A percentile compares a stretch with the other conserved stretches of the same genome.
These are phyloP conservation scores for Serendipita sp. DNA, from an alignment of 768 basidiomycete species.

Conservation along the genomic window DNA sequence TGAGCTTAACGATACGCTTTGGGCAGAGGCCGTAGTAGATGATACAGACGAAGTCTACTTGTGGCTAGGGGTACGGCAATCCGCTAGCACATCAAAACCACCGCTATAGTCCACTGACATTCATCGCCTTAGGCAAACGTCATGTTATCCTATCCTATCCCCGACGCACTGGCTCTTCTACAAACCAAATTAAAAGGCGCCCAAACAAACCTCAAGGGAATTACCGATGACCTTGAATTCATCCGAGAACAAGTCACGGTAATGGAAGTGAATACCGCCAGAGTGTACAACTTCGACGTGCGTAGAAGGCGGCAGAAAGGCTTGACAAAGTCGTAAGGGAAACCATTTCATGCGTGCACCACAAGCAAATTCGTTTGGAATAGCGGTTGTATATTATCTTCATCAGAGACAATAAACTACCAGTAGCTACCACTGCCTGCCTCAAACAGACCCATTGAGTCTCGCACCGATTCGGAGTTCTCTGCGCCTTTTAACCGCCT, in stretches of 20 bases:
- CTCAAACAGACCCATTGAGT: too few species aligned
- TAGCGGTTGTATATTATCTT: too few species aligned
- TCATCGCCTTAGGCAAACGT: constrained; percentile 63
- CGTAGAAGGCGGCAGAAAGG: constrained; percentile 48
- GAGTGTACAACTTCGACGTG: constrained; percentile 95
- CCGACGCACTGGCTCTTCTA: constrained; percentile 59
- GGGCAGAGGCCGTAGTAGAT: constrained; percentile 76
- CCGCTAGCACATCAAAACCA: not conserved
- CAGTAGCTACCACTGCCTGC: too few species aligned
- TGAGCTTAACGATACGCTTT: constrained; percentile 92
- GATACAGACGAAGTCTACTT: constrained; percentile 81
- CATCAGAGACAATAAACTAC: too few species aligned
- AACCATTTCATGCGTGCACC: not conserved
- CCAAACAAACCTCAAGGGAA: constrained; percentile 44
- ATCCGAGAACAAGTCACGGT: constrained; percentile 88
- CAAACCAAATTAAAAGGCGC: constrained; percentile 60
- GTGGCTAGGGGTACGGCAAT: constrained; percentile 76
- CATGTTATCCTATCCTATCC: constrained; percentile 86
- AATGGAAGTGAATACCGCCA: constrained; percentile 90
- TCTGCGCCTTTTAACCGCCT: too few species aligned
- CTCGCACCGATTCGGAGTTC: too few species aligned
- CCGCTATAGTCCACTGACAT: not conserved
- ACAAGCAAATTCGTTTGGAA: too few species aligned
- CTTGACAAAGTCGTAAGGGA: not conserved
- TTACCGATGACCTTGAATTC: constrained; percentile 81